Evolutionary conservation across 345 rosid species (phyloP).

Genomic region (Jatropha curcas): DNA sequence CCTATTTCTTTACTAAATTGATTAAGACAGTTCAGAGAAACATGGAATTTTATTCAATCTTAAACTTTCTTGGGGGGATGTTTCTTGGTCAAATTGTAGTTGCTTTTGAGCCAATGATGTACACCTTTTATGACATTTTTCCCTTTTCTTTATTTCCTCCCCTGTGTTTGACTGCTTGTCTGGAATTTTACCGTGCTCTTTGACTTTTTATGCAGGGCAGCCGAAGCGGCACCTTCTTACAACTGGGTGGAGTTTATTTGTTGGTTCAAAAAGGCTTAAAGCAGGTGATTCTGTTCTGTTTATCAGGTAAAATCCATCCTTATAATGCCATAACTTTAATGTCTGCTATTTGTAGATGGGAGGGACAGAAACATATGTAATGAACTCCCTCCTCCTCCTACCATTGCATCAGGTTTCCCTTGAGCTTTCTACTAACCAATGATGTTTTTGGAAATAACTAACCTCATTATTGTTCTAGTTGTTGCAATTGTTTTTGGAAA

Average conservation of each 20-base stretch:
- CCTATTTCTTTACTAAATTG: neutral
- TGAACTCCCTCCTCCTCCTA: too few species aligned
- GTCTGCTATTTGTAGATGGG: neutral
- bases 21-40: neutral
- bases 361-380: neutral
- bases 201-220: constrained; percentile 62
- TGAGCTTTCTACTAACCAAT: too few species aligned
- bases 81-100: neutral
- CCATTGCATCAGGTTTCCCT: too few species aligned
- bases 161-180: neutral
- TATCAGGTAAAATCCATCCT: constrained; percentile 56
- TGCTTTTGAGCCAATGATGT: neutral
- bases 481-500: neutral
- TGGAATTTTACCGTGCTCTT: constrained; percentile 4
- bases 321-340: neutral
- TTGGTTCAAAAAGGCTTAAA: constrained; percentile 89
- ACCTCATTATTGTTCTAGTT: neutral
- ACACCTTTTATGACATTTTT: neutral
- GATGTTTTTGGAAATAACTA: neutral
- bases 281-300: constrained; percentile 97
- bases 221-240: constrained; percentile 98
- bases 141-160: neutral
- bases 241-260: constrained; percentile 97
- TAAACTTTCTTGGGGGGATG: neutral
- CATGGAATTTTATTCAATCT: neutral